Conservation (phyloP, 2,329 filamentous ascomycete species). For the Exophiala mesophila region DNA sequence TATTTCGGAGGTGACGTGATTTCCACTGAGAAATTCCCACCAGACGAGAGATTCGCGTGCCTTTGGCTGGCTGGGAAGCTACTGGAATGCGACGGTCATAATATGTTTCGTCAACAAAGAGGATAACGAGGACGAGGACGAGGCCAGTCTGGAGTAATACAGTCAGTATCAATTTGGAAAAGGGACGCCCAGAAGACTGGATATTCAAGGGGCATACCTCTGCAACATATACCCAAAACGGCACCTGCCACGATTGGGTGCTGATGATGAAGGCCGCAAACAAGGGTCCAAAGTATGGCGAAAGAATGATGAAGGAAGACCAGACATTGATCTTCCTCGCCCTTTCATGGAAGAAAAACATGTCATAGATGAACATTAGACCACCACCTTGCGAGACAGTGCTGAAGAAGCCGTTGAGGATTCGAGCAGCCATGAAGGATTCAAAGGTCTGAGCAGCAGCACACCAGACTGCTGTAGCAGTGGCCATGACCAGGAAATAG, state of each 20-base stretch:
- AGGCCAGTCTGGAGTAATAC: slow-evolving; percentile 24
- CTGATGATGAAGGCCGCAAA: slow-evolving; percentile 35
- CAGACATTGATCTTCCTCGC: slow-evolving; percentile 39
- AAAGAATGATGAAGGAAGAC: slow-evolving; percentile 34
- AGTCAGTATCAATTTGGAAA: not conserved
- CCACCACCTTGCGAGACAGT: slow-evolving; percentile 40
- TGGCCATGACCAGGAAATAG: slow-evolving; percentile 33
- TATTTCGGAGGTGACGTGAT: slow-evolving; percentile 30
- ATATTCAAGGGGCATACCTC: slow-evolving; percentile 16
- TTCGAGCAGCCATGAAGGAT: slow-evolving; percentile 39
- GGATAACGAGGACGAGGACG: slow-evolving; percentile 31
- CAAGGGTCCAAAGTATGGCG: slow-evolving; percentile 27
- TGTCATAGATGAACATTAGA: slow-evolving; percentile 42
- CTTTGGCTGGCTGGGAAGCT: slow-evolving; percentile 23
- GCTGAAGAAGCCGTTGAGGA: slow-evolving; percentile 43
- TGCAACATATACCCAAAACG: slow-evolving; percentile 35
- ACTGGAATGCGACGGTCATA: slow-evolving; percentile 32
- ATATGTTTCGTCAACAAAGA: slow-evolving; percentile 37
- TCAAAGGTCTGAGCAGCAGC: slow-evolving; percentile 35
- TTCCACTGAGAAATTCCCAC: slow-evolving; percentile 28
- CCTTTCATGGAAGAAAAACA: slow-evolving; percentile 40
- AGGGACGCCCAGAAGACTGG: not conserved
- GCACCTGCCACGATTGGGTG: slow-evolving; percentile 34
- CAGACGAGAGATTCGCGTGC: slow-evolving; percentile 28
- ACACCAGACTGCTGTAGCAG: slow-evolving; percentile 38